Conservation (phyloP, 1,139 yeast genomes). For the Candida dubliniensis region DNA sequence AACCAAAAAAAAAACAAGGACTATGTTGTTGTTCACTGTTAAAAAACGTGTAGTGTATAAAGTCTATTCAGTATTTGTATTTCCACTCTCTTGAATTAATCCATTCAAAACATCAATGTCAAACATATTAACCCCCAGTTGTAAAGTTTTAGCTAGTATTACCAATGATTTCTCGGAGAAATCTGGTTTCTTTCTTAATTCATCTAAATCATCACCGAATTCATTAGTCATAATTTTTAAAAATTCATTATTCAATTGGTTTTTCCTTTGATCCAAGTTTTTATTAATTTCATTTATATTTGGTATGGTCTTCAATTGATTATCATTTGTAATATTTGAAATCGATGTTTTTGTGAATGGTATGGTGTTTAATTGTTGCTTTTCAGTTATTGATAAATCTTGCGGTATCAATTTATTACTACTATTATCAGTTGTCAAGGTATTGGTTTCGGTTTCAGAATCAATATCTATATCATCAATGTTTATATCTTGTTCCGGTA, state of each 20-base stretch:
- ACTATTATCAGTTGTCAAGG: constrained; percentile 1
- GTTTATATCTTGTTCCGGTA: constrained; percentile 19
- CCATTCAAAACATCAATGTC: constrained; percentile 59
- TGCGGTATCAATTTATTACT: constrained; percentile 14
- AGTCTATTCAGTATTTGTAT: neutral
- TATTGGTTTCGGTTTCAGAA: constrained; percentile 39
- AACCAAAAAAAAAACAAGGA: neutral
- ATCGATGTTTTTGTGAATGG: constrained; percentile 28
- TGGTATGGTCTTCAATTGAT: constrained; percentile 18
- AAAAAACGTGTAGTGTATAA: neutral
- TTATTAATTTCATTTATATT: constrained; percentile 24
- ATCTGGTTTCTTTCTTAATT: constrained; percentile 64
- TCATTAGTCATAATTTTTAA: constrained; percentile 56
- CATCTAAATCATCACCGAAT: constrained; percentile 64
- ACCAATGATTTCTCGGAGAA: constrained; percentile 59
- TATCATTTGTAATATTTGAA: constrained; percentile 17
- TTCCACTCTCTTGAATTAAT: constrained; percentile 19
- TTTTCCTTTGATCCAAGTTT: constrained; percentile 30
- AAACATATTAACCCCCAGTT: constrained; percentile 66
- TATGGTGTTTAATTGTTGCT: constrained; percentile 26
- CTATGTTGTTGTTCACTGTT: neutral
- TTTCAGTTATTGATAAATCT: constrained; percentile 23
- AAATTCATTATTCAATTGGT: constrained; percentile 51
- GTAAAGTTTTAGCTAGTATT: constrained; percentile 62
- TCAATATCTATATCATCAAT: constrained; percentile 37